Evolutionary conservation across 768 basidiomycete genomes (phyloP).

Genomic region (Arthromyces matolae): DNA sequence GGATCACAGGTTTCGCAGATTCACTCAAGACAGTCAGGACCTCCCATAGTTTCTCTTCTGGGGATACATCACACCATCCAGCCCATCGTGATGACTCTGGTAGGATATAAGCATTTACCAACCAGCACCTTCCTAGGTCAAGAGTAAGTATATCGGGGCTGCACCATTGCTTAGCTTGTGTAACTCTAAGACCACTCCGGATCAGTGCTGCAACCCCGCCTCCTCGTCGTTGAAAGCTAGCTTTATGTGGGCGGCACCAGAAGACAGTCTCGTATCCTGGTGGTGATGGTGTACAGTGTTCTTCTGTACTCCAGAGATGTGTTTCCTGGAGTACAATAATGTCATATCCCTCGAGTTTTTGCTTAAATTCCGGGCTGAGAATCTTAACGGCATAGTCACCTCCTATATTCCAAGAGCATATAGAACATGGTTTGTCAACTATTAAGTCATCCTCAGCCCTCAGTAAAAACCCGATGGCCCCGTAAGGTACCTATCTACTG

Average conservation of each 20-base stretch:
- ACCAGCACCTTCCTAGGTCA: not conserved
- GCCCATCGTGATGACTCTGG: not conserved
- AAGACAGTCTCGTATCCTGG: not conserved
- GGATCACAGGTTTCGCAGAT: not conserved
- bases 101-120: not conserved
- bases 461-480: too few relatives aligned
- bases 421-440: too few relatives aligned
- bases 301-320: not conserved
- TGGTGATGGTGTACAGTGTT: not conserved
- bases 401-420: too few relatives aligned
- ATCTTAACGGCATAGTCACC: too few relatives aligned
- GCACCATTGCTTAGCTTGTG: not conserved
- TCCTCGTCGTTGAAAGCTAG: not conserved
- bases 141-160: constrained; percentile 3
- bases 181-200: not conserved
- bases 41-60: not conserved
- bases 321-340: constrained; percentile 2
- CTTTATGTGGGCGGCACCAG: not conserved
- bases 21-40: not conserved
- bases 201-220: constrained; percentile 2
- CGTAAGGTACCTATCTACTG: too few relatives aligned
- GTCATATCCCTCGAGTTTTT: not conserved
- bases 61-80: not conserved
- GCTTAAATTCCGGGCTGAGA: not conserved
- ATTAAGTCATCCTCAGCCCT: too few relatives aligned